These are phyloP conservation scores for Rhodofomes roseus DNA, from an alignment of 1,284 basidiomycete species.

Conservation along the genomic window DNA sequence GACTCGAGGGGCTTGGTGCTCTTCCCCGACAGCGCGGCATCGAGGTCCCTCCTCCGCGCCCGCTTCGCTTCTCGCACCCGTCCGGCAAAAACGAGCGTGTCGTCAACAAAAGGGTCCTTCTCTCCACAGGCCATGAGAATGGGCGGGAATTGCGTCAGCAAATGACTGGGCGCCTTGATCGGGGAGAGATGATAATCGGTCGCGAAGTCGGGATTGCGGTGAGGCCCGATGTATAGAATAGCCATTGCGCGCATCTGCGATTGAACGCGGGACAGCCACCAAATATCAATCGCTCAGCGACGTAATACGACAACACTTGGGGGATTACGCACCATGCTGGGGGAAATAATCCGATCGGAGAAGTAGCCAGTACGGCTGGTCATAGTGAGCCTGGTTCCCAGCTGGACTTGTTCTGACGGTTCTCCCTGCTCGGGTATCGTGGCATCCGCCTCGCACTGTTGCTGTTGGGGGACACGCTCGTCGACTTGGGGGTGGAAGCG, in stretches of 20 bases:
- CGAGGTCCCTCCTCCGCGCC: conserved; percentile 67
- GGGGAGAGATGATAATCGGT: conserved; percentile 96
- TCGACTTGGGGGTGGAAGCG: conserved; percentile 34
- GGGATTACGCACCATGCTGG: conserved; percentile 74
- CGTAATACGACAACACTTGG: conserved; percentile 7
- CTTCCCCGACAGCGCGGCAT: conserved; percentile 51
- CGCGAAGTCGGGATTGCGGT: conserved; percentile 88
- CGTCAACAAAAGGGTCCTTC: conserved; percentile 96
- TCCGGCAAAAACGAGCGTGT: conserved; percentile 93
- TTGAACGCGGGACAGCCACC: background rate
- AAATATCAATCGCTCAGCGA: background rate
- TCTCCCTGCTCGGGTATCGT: conserved; percentile 15
- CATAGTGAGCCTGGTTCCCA: conserved; percentile 77
- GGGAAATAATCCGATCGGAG: conserved; percentile 87
- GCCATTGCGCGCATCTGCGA: conserved; percentile 96
- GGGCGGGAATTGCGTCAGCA: conserved; percentile 92
- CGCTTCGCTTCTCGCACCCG: conserved; percentile 91
- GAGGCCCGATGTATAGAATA: conserved; percentile 93
- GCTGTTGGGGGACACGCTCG: conserved; percentile 15
- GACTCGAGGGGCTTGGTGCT: conserved; percentile 55
- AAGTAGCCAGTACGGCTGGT: conserved; percentile 94
- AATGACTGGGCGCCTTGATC: conserved; percentile 78
- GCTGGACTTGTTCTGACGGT: conserved; percentile 25
- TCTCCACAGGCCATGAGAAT: conserved; percentile 92
- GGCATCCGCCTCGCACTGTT: conserved; percentile 10